Percentiles rank a stretch among this genome's conserved stretches.
Evolutionary conservation across 306 rosid species (phyloP).

Genomic region (Cicer judaicum): DNA sequence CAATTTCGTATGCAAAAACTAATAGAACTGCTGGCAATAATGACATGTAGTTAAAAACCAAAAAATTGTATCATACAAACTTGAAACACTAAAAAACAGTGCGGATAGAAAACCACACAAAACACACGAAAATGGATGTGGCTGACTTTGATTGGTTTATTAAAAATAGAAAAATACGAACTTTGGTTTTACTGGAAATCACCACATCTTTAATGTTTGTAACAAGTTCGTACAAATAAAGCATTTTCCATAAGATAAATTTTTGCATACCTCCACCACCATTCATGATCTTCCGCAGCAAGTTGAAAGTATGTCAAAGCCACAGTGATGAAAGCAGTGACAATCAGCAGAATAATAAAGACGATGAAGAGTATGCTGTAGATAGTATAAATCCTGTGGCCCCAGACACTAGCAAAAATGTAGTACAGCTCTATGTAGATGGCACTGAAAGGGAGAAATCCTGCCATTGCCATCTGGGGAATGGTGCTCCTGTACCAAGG

Average conservation of each 20-base stretch:
- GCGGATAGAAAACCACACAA: not conserved
- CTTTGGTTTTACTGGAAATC: not conserved
- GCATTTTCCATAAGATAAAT: slow-evolving; percentile 2
- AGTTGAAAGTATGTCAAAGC: slow-evolving; percentile 98
- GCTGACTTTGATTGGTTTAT: not conserved
- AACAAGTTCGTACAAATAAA: not conserved
- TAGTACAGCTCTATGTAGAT: slow-evolving; percentile 96
- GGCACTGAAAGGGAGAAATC: slow-evolving; percentile 98
- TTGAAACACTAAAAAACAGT: not conserved
- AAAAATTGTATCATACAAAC: not conserved
- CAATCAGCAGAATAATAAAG: slow-evolving; percentile 90
- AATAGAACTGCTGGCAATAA: slow-evolving; percentile 7
- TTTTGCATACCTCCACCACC: slow-evolving; percentile 97
- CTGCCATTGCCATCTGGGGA: slow-evolving; percentile 99
- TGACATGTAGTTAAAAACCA: slow-evolving; percentile 4
- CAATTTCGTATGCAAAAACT: slow-evolving; percentile 26
- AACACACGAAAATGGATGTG: not conserved
- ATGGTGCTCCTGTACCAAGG: slow-evolving; percentile 91
- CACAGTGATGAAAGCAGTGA: slow-evolving; percentile 97
- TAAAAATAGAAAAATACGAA: not conserved
- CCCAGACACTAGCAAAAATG: slow-evolving; percentile 98
- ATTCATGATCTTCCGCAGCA: slow-evolving; percentile 99
- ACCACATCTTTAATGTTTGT: not conserved
- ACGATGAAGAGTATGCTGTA: slow-evolving; percentile 96
- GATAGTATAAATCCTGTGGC: slow-evolving; percentile 96